A percentile compares a stretch with the other conserved stretches of the same genome.
phyloP scores from a whole-genome alignment of 306 rosid species.

The Cucumis melo region DNA sequence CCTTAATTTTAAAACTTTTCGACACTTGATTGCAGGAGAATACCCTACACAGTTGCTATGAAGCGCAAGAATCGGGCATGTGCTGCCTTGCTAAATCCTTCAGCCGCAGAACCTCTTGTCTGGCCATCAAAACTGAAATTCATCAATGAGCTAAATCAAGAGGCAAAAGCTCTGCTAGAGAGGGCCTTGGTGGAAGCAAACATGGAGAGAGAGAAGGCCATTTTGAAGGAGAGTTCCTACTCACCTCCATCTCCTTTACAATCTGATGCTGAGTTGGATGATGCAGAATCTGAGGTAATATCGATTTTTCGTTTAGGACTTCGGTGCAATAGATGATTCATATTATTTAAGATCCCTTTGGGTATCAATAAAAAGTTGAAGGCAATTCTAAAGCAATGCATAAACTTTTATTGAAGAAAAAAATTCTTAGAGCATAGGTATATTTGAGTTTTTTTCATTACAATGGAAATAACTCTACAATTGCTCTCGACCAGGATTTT shows the following conservation, averaged over 20 bases:
- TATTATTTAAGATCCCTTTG: not conserved
- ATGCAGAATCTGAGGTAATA: conserved; percentile 49
- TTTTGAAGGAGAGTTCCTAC: conserved; percentile 32
- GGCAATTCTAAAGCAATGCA: not conserved
- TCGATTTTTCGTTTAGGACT: not conserved
- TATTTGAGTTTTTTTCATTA: not conserved
- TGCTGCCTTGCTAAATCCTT: conserved; percentile 66
- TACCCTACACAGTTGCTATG: conserved; percentile 58
- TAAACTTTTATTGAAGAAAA: not conserved
- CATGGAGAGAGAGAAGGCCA: conserved; percentile 66
- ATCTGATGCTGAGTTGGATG: conserved; percentile 40
- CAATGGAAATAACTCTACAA: not conserved
- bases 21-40: conserved; percentile 43
- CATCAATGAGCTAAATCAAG: conserved; percentile 73
- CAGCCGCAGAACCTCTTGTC: conserved; percentile 79
- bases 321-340: not conserved
- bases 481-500: not conserved
- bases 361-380: not conserved
- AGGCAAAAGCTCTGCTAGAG: conserved; percentile 69
- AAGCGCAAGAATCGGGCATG: conserved; percentile 55
- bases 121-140: conserved; percentile 90
- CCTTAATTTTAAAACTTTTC: not conserved
- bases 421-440: not conserved
- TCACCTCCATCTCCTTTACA: conserved; percentile 26
- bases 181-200: conserved; percentile 71